Evolutionary conservation across 1,284 basidiomycete species (phyloP), one percentile per base, ranked within the genome.

Genomic region (Coniferiporia weirii): DNA sequence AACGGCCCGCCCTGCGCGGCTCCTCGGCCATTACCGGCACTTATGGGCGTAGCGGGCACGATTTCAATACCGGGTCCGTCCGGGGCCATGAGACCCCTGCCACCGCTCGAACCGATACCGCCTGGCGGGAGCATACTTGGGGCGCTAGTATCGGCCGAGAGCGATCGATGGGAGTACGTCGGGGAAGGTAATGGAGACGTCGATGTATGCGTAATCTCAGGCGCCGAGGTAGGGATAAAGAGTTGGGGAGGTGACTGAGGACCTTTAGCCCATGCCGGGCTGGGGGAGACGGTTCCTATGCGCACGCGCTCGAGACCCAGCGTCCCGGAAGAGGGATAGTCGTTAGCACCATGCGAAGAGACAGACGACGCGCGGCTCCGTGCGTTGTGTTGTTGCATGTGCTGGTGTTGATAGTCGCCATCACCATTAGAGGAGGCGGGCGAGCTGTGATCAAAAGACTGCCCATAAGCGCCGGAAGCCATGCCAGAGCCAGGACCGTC

Each of bases 31-130:
- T 71, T 52, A 27, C 82, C 84, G 43, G 82, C 85, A 63, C 79
- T 81, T 59, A 91, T 76, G 7, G 89, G 89, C 1, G 89, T 91
- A n/a, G 89, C 87, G 32, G 89, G 89, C 5, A 90, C 87, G 61
- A 91, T 84, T 65, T 89, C 82, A 64, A 91, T 76, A 52, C 79
- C 79, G 0, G 85, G 86, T 0, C 84, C 83, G 2, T 74, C 68
- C 35, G 61, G 57, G 13, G 69, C 69, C 54, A 73, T 70, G 52
- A 76, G 71, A n/a, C 73, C 73, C 44, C 78, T 83, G 55, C 34
- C 36, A 47, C 32, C 51, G 27, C 15, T 36, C 48, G 40, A 44
- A 19, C 52, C 22, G 8, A 51, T 38, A 6, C 49, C 54, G 1
- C 53, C 59, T 12, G 53, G 20, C 8, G 59, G 54, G 17, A 60